Evolutionary conservation across 257 asterid species (phyloP).

Genomic region (Solanum dulcamara): DNA sequence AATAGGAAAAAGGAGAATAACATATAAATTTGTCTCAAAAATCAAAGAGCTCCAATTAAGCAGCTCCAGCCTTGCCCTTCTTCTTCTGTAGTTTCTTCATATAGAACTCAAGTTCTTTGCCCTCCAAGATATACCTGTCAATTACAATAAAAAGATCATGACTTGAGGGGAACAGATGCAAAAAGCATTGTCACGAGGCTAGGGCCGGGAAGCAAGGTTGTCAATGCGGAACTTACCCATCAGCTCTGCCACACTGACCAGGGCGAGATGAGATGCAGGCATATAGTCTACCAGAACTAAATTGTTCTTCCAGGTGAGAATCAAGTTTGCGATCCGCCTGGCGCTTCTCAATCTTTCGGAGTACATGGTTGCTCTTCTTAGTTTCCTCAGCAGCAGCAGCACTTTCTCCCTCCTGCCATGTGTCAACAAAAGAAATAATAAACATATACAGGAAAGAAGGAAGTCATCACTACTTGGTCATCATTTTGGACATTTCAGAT

Average conservation of each 20-base stretch:
- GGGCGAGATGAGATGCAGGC: slow-evolving; percentile 24
- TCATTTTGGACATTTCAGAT: background rate
- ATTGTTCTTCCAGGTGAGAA: slow-evolving; percentile 16
- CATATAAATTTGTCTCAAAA: background rate
- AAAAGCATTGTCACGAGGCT: background rate
- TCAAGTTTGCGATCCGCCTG: slow-evolving; percentile 7
- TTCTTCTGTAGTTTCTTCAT: slow-evolving; percentile 26
- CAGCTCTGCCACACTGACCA: slow-evolving; percentile 19
- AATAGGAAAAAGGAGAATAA: background rate
- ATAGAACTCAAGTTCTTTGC: slow-evolving; percentile 29
- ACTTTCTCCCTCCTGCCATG: slow-evolving; percentile 12
- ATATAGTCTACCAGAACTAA: slow-evolving; percentile 14
- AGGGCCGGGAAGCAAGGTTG: background rate
- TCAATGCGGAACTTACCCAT: slow-evolving; percentile 6
- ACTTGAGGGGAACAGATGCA: background rate
- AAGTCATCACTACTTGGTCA: background rate
- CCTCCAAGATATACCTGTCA: slow-evolving; percentile 13
- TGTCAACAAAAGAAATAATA: background rate
- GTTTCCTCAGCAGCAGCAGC: slow-evolving; percentile 9
- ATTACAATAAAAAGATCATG: background rate
- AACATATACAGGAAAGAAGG: background rate
- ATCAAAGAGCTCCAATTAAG: background rate
- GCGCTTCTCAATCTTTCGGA: slow-evolving; percentile 14
- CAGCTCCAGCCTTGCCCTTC: slow-evolving; percentile 17
- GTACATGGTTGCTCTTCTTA: slow-evolving; percentile 23